A percentile compares a stretch with the other conserved stretches of the same genome.
phyloP scores from a whole-genome alignment of 2,329 filamentous ascomycete species.

The Didymella lethalis region DNA sequence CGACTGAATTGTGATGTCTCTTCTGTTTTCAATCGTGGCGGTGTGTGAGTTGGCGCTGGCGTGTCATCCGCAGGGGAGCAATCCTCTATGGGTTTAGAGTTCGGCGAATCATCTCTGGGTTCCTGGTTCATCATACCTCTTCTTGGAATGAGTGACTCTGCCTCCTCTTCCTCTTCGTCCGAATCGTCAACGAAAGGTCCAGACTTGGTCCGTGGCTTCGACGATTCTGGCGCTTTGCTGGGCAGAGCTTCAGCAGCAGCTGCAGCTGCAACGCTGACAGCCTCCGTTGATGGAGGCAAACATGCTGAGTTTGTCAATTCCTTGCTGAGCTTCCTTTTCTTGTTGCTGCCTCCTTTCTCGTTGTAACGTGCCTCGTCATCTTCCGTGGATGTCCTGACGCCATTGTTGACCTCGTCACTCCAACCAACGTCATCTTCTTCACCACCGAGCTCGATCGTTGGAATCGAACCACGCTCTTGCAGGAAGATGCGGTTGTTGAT shows the following conservation, averaged over 20 bases:
- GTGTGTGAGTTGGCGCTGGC: constrained; percentile 17
- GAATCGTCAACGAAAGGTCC: constrained; percentile 78
- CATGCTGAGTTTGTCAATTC: constrained; percentile 52
- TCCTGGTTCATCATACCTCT: constrained; percentile 35
- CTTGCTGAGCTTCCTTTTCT: constrained; percentile 51
- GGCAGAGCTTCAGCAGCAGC: constrained; percentile 6
- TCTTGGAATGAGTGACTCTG: constrained; percentile 19
- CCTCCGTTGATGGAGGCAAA: constrained; percentile 37
- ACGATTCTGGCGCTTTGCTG: constrained; percentile 19
- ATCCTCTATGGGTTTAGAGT: constrained; percentile 36
- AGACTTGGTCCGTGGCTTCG: constrained; percentile 47
- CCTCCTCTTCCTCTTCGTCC: constrained; percentile 59
- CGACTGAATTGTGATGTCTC: constrained; percentile 55
- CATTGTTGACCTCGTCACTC: constrained; percentile 38
- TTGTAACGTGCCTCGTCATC: constrained; percentile 50
- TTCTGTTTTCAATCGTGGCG: constrained; percentile 54
- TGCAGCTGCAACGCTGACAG: constrained; percentile 9
- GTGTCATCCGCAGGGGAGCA: constrained; percentile 19
- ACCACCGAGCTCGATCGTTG: constrained; percentile 30
- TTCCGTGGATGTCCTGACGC: constrained; percentile 27
- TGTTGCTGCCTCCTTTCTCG: constrained; percentile 53
- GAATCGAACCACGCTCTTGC: constrained; percentile 39
- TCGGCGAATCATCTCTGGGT: constrained; percentile 19
- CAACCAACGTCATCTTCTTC: constrained; percentile 42
- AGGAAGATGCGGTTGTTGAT: constrained; percentile 50